Evolutionary conservation across 1,139 yeast species (phyloP), one percentile per base, ranked within the genome.

Genomic region (Yamadazyma mexicana): DNA sequence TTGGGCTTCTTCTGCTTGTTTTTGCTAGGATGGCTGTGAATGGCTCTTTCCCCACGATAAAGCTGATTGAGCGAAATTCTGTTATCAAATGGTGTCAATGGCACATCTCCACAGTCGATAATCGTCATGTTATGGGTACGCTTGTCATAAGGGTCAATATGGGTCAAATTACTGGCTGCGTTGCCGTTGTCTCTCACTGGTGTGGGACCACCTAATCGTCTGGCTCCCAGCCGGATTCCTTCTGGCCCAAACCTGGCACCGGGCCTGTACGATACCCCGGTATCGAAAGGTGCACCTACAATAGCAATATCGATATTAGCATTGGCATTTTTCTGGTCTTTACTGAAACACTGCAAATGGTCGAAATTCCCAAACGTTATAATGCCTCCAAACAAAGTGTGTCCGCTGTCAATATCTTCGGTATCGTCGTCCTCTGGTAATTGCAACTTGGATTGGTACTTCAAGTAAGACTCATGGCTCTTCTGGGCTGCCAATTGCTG

Each of bases 91-190:
- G 81, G 81, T 1, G 74, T 69, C 74, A 76, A 68, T 17, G 79
- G 75, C 9, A 76, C 73, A 51, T 77, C 81, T 5, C 81, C 82
- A 55, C 81, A 77, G 49, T 77, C 82, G 4, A 76, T 64, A 20
- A 69, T 61, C 5, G 65, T 47, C 20, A 57, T 56, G 44, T 68
- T 66, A 45, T 66, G 73, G 27, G 58, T 51, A 2, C 17, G 35
- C 2, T 37, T 30, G 31, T 58, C 56, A 39, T 59, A 61, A 1
- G 68, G 68, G 40, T 63, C 53, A 2, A 53, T 46, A 30, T 50
- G 49, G 6, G 51, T 42, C 37, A 55, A 49, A 20, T 50, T 50
- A 14, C 53, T 45, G 27, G 48, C 40, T 1, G 45, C 43, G 48
- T 56, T 48, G 1, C 66, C 66, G 17, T 53, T 55, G 6, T 46